These are phyloP conservation scores for Trichoderma sp. DNA, from an alignment of 2,329 filamentous ascomycete genomes.

Conservation along the genomic window DNA sequence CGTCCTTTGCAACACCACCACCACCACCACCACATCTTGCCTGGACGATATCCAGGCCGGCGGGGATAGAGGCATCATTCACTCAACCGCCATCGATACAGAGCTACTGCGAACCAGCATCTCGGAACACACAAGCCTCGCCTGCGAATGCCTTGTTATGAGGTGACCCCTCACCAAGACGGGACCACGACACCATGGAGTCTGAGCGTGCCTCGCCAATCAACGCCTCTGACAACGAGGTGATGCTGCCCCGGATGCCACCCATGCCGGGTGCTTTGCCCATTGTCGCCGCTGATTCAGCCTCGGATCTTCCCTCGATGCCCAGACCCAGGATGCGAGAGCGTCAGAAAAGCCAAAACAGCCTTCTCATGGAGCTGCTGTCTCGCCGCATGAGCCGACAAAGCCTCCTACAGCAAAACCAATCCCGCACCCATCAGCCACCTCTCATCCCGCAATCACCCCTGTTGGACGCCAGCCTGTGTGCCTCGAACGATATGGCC, in stretches of 20 bases:
- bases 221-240: not conserved
- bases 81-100: not conserved
- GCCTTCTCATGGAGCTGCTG: slow-evolving; percentile 16
- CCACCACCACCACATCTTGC: not conserved
- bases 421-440: not conserved
- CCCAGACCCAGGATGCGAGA: not conserved
- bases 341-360: not conserved
- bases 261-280: slow-evolving; percentile 2
- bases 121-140: not conserved
- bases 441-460: not conserved
- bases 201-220: not conserved
- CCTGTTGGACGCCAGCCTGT: not conserved
- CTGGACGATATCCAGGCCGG: not conserved
- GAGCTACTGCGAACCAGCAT: not conserved
- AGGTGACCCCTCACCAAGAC: not conserved
- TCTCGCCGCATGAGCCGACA: slow-evolving; percentile 18
- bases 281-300: not conserved
- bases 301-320: not conserved
- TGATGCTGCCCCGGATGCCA: not conserved
- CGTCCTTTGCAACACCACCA: not conserved
- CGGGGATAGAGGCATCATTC: not conserved
- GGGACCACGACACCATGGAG: slow-evolving; percentile 15
- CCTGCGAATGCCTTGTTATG: slow-evolving; percentile 9
- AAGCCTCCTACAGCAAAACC: slow-evolving; percentile 9
- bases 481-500: not conserved